phyloP scores from a whole-genome alignment of 441 rosid genomes.

The Adansonia rubrostipa region DNA sequence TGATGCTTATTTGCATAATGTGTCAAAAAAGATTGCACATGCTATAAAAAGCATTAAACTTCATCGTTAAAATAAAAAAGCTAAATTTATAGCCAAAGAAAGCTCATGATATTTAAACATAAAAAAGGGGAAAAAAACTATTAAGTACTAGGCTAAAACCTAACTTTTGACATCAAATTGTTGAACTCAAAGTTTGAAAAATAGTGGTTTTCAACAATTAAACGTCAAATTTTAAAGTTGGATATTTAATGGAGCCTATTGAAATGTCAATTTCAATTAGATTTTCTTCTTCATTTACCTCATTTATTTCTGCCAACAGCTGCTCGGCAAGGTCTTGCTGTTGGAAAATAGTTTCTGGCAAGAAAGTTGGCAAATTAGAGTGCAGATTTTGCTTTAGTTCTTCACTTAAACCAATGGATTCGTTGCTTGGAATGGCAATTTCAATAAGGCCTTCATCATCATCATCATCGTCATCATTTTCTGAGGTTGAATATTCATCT shows the following conservation, averaged over 20 bases:
- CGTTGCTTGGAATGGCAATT: constrained; percentile 50
- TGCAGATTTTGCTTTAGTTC: constrained; percentile 33
- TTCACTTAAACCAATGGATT: not conserved
- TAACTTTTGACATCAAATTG: not conserved
- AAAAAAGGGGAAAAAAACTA: not conserved
- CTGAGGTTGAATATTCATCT: constrained; percentile 31
- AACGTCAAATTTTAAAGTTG: constrained; percentile 35
- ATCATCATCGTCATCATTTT: constrained; percentile 33
- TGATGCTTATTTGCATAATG: not conserved
- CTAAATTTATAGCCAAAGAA: not conserved
- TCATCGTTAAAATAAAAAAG: constrained; percentile 11
- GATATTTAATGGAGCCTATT: constrained; percentile 63
- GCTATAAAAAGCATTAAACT: constrained; percentile 20
- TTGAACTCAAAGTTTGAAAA: constrained; percentile 8
- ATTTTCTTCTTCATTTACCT: constrained; percentile 64
- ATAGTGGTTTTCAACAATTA: not conserved
- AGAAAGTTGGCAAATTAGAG: constrained; percentile 31
- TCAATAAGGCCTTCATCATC: constrained; percentile 74
- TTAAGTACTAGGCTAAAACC: not conserved
- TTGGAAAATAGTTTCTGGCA: constrained; percentile 34
- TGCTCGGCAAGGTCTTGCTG: constrained; percentile 43
- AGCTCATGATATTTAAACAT: constrained; percentile 1
- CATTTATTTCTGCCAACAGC: constrained; percentile 48
- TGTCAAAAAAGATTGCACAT: constrained; percentile 18
- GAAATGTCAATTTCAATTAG: constrained; percentile 79